Base-by-base conservation (phyloP, 352 stramenopile species). In the Pythium monospermum region DNA sequence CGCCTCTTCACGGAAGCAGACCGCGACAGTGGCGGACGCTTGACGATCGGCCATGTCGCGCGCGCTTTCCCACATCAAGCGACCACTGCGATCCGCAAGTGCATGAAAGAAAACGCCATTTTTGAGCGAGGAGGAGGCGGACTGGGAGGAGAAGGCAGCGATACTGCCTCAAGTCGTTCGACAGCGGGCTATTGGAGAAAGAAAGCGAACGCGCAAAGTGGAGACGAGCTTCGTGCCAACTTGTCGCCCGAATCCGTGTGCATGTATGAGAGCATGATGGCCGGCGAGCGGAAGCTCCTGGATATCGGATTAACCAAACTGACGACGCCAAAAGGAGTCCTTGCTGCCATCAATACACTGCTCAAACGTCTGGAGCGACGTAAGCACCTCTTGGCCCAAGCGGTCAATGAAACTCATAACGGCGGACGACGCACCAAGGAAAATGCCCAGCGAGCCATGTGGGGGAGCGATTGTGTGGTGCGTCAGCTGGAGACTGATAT, bases 231-330 rank as follows among this genome's bases (percentile, higher is more conserved):
- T 36, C 71, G 75, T 18, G 74, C 73, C 2, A 87, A 64, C 36
- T 85, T 93, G 41, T 72, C 73, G 2, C 83, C 83, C 13, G 83
- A 93, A 52, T 85, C 73, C 21, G 83, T 93, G 15, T 93, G 83
- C 49, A 64, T 93, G 23, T 90, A 93, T 53, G 83, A 93, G 57
- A 91, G 77, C 31, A 91, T 91, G 80, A 93, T 93, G 83, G 80
- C 79, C 25, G 83, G 83, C n/a, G 80, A 93, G 47, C 61, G 81
- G 18, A 68, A 76, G 15, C 66, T 93, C 6, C 49, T 91, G 27
- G 83, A 93, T 60, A 87, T 86, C 49, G 83, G 80, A 15, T 35
- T 93, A 21, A 90, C 80, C 13, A 93, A 91, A 52, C 55, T 85
- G 8, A 89, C 90, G n/a, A 87, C 76, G 6, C 72, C 78, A 22